Base-by-base conservation (phyloP, 2,329 filamentous ascomycete species). In the Hawksworthiomyces lignivorus region DNA sequence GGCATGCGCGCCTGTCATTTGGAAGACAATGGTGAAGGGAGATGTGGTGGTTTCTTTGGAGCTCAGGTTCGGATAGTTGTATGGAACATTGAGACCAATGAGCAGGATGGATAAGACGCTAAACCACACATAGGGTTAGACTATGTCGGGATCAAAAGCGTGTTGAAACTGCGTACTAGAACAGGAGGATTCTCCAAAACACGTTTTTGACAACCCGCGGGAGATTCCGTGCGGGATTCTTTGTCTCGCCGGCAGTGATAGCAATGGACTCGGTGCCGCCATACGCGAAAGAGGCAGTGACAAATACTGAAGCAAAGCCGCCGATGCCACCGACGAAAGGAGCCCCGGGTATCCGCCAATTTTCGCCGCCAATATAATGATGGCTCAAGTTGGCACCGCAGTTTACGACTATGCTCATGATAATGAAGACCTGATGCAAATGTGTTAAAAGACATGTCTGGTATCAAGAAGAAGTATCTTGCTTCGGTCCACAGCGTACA, bases 191-290 rank as follows among this genome's bases (percentile, higher is more conserved):
- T 5, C 77, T 70, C 74, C 74, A 81, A 52, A 81, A 80, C 29
- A 80, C 76, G 42, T 82, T 81, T 50, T 75, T 75, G 34, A 82
- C 74, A 3, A 81, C 79, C 4, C 69, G 68, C 2, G 80, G 80
- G 26, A 83, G 61, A 43, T 70, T 80, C 48, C 68, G 70, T 15
- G 73, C 67, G 0, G 80, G 79, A 49, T 82, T 68, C 50, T 73
- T 75, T 2, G 79, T 82, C 56, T 83, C 79, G 39, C 77, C 79
- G 5, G 84, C 84, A 14, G 82, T 83, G 36, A 90, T 78, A 48
- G 80, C 84, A 9, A 87, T 83, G 17, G 87, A 72, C 61, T 89
- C 84, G 2, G 82, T 77, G 31, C 84, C 84, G 26, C 72, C 72
- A 44, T 68, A 80, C 20, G 78, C 75, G 55, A 82, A 82, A 42